Base-by-base conservation (phyloP, 805 yeast genomes). In the Kodamaea hsintzibuensis region DNA sequence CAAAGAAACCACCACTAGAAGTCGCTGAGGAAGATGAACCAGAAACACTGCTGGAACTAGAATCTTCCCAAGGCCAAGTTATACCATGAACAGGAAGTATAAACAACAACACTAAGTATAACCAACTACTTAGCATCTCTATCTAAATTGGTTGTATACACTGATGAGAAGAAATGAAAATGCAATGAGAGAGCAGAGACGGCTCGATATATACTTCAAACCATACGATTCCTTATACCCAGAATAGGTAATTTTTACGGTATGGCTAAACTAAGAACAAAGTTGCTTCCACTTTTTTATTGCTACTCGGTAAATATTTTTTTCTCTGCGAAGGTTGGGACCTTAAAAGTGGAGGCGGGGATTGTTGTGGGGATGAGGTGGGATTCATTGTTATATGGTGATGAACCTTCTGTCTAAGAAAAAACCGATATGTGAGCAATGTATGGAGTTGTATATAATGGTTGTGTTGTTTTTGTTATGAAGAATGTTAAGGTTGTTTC, bases 51-150 rank as follows among this genome's bases (percentile, higher is more conserved):
- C 38, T 14, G 27, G 50, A 16, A 22, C 46, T 19, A 1, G 45
- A 22, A 45, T 42, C 46, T 10, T 49, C 47, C 52, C 52, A 50
- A 16, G 52, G 52, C 52, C 52, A 50, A 9, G 42, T 12, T 12
- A 50, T 42, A 2, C 48, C 47, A 13, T 19, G 9, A 5, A 30
- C 51, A 10, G 51, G 18, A 14, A 38, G 38, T 10, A 40, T 16
- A 22, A 7, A 42, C 27, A 37, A 22, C 37, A 43, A 50, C 12
- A n/a, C 16, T 30, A 42, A 18, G 35, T 6, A 16, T 43, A 49
- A 42, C 17, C 25, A 45, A n/a, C 14, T 45, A 30, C 17, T 5
- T 16, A 18, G 14, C 48, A 45, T 45, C 2, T 6, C 25, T n/a
- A n/a, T n/a, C n/a, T n/a, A n/a, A n/a, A n/a, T n/a, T n/a, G n/a